These are phyloP conservation scores for Fusarium piperis DNA, from an alignment of 2,329 filamentous ascomycete genomes.

Conservation along the genomic window DNA sequence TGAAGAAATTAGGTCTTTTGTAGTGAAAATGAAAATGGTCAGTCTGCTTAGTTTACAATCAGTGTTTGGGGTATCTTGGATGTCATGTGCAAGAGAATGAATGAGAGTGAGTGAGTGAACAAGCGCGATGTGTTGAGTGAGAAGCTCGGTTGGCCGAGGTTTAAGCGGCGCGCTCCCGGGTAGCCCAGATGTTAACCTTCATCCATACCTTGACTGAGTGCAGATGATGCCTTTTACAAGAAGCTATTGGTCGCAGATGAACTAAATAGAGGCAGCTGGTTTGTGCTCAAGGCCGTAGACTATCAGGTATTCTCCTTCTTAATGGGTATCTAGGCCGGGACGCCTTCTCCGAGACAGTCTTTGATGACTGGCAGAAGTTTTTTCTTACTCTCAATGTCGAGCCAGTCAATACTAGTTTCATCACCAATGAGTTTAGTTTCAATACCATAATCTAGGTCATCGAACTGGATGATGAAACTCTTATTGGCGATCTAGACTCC, in stretches of 20 bases:
- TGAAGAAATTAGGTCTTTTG: not conserved
- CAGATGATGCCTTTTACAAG: no score
- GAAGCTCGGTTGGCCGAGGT: constrained; percentile 11
- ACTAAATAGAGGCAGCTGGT: no score
- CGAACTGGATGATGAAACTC: no score
- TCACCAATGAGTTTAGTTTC: no score
- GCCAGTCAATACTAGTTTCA: no score
- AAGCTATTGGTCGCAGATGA: no score
- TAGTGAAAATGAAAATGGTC: not conserved
- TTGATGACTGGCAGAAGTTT: not conserved
- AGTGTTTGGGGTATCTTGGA: not conserved
- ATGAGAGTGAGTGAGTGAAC: not conserved
- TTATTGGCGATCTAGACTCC: no score
- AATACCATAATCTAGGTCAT: no score
- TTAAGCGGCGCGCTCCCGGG: constrained; percentile 17
- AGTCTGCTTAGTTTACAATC: not conserved
- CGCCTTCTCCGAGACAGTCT: not conserved
- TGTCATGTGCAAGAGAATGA: not conserved
- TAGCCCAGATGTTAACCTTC: not conserved
- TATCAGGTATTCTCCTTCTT: not conserved
- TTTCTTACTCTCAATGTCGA: not conserved
- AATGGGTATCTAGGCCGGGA: not conserved
- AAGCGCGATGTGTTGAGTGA: not conserved
- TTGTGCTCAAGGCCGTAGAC: not conserved
- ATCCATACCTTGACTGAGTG: no score